Percentiles rank a stretch among this genome's conserved stretches.
These are phyloP conservation scores for Petrea volubilis DNA, from an alignment of 257 asterid species.

Conservation along the genomic window DNA sequence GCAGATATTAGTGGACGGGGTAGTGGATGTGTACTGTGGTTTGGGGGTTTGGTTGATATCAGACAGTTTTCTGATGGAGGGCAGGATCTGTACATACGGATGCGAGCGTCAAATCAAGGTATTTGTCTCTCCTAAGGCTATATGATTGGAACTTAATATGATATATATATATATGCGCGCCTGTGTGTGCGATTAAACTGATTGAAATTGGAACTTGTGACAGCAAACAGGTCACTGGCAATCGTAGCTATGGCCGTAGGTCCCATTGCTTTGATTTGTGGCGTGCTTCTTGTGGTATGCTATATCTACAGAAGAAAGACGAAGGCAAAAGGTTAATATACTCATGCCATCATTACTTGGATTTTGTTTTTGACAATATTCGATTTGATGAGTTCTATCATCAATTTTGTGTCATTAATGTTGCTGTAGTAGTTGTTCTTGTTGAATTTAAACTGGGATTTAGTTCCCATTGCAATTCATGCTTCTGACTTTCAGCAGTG, in stretches of 20 bases:
- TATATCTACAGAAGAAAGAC: conserved; percentile 20
- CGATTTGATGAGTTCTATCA: not conserved
- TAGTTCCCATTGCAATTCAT: not conserved
- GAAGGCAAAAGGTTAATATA: conserved; percentile 14
- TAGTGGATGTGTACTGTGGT: conserved; percentile 33
- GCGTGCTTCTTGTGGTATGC: conserved; percentile 16
- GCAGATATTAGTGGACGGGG: conserved; percentile 30
- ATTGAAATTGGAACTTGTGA: not conserved
- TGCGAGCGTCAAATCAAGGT: not conserved
- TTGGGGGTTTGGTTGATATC: conserved; percentile 16
- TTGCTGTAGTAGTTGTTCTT: not conserved
- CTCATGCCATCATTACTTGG: not conserved
- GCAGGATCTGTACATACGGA: not conserved
- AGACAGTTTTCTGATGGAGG: not conserved
- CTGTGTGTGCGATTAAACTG: not conserved
- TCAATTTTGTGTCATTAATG: not conserved
- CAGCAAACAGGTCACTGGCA: conserved; percentile 19
- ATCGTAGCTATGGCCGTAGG: conserved; percentile 9
- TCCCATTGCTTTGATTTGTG: conserved; percentile 10
- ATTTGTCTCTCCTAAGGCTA: not conserved
- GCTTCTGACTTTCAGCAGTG: not conserved
- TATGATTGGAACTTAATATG: not conserved
- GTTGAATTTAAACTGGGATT: not conserved
- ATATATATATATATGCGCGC: not conserved
- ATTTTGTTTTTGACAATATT: not conserved